Percentiles rank a stretch among this genome's conserved stretches.
Evolutionary conservation across 1,139 yeast genomes (phyloP).

Genomic region (Suhomyces wounanorum): DNA sequence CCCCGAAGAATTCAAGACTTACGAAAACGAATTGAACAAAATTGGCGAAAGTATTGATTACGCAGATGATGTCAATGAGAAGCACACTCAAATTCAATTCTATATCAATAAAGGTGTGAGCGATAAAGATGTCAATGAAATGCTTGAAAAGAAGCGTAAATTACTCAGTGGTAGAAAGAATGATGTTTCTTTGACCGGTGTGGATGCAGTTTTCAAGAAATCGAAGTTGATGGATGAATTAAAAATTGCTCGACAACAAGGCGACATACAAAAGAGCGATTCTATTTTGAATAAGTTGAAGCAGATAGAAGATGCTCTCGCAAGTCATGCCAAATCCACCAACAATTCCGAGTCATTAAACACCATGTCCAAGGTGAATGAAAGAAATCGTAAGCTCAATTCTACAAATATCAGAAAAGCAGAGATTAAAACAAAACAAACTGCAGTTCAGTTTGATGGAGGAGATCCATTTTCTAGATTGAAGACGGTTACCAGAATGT

Average conservation of each 20-base stretch:
- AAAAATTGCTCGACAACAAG: slow-evolving; percentile 70
- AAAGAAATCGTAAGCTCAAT: slow-evolving; percentile 81
- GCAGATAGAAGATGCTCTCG: slow-evolving; percentile 33
- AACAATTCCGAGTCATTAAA: slow-evolving; percentile 27
- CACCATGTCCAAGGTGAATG: slow-evolving; percentile 65
- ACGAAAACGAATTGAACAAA: slow-evolving; percentile 59
- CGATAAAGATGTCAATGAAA: slow-evolving; percentile 74
- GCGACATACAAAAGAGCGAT: slow-evolving; percentile 53
- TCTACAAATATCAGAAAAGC: slow-evolving; percentile 77
- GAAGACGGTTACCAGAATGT: slow-evolving; percentile 82
- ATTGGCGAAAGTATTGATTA: slow-evolving; percentile 66
- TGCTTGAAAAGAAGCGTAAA: slow-evolving; percentile 70
- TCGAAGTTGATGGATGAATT: slow-evolving; percentile 73
- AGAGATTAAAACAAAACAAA: slow-evolving; percentile 63
- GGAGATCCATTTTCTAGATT: slow-evolving; percentile 90
- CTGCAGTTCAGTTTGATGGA: slow-evolving; percentile 43
- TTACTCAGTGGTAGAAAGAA: slow-evolving; percentile 53
- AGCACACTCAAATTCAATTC: slow-evolving; percentile 58
- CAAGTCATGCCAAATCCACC: slow-evolving; percentile 24
- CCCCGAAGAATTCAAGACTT: slow-evolving; percentile 70
- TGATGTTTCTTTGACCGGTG: slow-evolving; percentile 46
- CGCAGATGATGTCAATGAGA: slow-evolving; percentile 64
- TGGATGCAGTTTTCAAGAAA: slow-evolving; percentile 78
- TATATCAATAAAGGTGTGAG: slow-evolving; percentile 70
- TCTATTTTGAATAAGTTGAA: slow-evolving; percentile 52